A percentile compares a stretch with the other conserved stretches of the same genome.
phyloP scores from a whole-genome alignment of 257 asterid genomes.

The Echium plantagineum region DNA sequence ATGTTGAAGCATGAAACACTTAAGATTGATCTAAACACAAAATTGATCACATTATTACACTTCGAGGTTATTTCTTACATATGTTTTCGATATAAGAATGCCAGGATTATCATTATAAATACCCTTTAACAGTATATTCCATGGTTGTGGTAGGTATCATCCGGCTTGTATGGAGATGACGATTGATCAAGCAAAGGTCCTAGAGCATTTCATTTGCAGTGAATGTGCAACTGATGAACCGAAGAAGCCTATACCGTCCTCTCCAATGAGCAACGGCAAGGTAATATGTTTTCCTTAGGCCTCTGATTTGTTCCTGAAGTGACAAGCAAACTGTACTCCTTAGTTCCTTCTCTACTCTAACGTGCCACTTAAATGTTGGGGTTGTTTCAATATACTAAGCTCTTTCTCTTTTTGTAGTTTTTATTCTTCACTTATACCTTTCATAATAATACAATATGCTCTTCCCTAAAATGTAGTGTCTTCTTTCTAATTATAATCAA shows the following conservation, averaged over 20 bases:
- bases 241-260: slow-evolving; percentile 21
- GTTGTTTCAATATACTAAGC: too few relatives aligned
- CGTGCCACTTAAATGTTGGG: neutral
- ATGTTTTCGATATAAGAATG: neutral
- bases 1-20: too few relatives aligned
- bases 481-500: neutral
- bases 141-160: slow-evolving; percentile 45
- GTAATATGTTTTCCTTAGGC: slow-evolving; percentile 12
- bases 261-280: slow-evolving; percentile 21
- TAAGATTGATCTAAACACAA: too few relatives aligned
- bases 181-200: slow-evolving; percentile 32
- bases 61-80: too few relatives aligned
- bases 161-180: slow-evolving; percentile 56
- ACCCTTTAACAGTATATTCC: neutral
- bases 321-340: neutral
- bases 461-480: neutral
- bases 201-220: slow-evolving; percentile 39
- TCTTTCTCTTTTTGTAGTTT: too few relatives aligned
- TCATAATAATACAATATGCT: neutral
- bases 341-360: neutral
- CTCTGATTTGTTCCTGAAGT: neutral
- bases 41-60: too few relatives aligned
- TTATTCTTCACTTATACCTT: neutral
- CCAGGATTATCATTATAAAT: too few relatives aligned
- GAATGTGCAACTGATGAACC: slow-evolving; percentile 31